phyloP scores from a whole-genome alignment of 495 filamentous ascomycete species.

The Talaromyces borbonicus region DNA sequence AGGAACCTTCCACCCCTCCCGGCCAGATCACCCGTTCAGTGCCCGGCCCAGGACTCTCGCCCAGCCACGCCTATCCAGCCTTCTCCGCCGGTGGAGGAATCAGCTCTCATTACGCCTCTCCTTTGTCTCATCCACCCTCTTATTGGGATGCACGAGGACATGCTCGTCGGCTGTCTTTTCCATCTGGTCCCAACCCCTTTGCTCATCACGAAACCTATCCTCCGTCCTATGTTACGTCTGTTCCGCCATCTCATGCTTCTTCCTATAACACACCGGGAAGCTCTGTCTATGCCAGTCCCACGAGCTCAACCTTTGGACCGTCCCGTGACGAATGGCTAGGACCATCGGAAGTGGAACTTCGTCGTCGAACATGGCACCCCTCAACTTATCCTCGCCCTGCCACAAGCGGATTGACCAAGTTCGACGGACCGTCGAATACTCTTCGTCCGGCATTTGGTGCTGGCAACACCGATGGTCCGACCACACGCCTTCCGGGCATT shows the following conservation, averaged over 20 bases:
- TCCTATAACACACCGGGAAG: constrained; percentile 47
- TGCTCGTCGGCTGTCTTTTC: constrained; percentile 71
- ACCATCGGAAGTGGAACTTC: constrained; percentile 63
- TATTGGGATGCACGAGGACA: constrained; percentile 64
- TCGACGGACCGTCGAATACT: constrained; percentile 48
- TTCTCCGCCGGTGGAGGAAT: constrained; percentile 63
- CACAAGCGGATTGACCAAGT: constrained; percentile 49
- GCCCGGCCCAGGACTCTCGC: constrained; percentile 45
- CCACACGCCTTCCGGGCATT: constrained; percentile 70
- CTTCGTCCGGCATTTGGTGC: constrained; percentile 41
- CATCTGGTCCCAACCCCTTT: constrained; percentile 65
- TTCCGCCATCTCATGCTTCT: constrained; percentile 40
- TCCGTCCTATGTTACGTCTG: constrained; percentile 44
- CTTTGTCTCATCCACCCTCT: constrained; percentile 53
- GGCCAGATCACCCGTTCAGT: constrained; percentile 33
- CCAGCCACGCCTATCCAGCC: constrained; percentile 41
- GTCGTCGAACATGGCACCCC: constrained; percentile 84
- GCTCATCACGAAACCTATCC: constrained; percentile 51
- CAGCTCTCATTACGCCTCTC: constrained; percentile 68
- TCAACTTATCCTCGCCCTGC: constrained; percentile 57
- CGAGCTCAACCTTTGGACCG: constrained; percentile 51
- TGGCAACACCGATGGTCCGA: constrained; percentile 38
- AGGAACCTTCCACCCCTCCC: constrained; percentile 38
- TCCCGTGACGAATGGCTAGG: constrained; percentile 53
- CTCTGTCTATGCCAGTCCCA: constrained; percentile 62